Evolutionary conservation across 176 grass and related monocot genomes (phyloP).

Genomic region (Triticum monococcum): DNA sequence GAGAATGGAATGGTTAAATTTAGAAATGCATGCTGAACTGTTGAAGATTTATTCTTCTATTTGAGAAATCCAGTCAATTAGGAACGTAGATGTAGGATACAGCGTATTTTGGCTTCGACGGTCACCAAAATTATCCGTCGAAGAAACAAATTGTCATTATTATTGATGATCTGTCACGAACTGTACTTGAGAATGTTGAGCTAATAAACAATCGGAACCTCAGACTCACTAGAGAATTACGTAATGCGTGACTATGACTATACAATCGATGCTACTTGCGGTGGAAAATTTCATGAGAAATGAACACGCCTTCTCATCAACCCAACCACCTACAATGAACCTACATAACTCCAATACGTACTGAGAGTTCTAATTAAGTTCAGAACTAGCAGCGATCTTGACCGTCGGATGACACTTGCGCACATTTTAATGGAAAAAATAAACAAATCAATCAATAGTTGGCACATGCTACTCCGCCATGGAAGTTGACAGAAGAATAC

Average conservation of each 20-base stretch:
- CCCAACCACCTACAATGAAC: not conserved
- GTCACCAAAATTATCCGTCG: no score
- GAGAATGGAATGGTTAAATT: not conserved
- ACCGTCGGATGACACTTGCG: conserved; percentile 20
- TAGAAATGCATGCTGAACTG: not conserved
- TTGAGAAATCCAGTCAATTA: no score
- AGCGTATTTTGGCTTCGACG: no score
- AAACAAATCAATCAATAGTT: not conserved
- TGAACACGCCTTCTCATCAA: not conserved
- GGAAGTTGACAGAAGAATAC: conserved; percentile 32
- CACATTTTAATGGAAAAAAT: conserved; percentile 2
- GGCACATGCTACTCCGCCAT: conserved; percentile 4
- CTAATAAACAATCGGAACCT: not conserved
- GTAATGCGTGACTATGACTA: not conserved
- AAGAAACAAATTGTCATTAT: not conserved
- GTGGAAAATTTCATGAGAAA: not conserved
- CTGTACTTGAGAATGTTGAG: not conserved
- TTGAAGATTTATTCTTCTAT: not conserved
- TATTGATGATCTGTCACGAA: not conserved
- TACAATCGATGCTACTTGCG: conserved; percentile 1
- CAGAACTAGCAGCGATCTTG: not conserved
- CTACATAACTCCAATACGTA: not conserved
- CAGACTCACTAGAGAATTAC: not conserved
- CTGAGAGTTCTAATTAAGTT: not conserved
- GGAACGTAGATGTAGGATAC: no score